phyloP scores from a whole-genome alignment of 1,139 yeast genomes.

The Diutina siamensis region DNA sequence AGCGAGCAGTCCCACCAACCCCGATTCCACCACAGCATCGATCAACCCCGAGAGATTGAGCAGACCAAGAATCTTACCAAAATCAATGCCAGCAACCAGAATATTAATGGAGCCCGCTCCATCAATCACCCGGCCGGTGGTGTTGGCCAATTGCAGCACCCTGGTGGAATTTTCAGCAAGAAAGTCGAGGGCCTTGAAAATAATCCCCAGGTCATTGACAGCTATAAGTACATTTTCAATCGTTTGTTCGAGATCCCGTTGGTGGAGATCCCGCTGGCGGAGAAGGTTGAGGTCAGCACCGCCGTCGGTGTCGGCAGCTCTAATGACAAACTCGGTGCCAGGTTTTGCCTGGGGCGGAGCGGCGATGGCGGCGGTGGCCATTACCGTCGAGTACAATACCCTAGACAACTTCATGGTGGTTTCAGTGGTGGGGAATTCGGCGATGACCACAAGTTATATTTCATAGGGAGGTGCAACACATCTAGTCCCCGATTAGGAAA shows the following conservation, averaged over 20 bases:
- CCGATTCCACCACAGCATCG: constrained; percentile 19
- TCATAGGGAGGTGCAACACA: background rate
- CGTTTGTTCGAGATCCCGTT: constrained; percentile 13
- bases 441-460: background rate
- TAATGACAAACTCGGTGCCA: background rate
- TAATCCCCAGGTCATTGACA: constrained; percentile 27
- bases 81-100: constrained; percentile 9
- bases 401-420: background rate
- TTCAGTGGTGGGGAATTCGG: too few relatives aligned
- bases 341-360: background rate
- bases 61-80: constrained; percentile 8
- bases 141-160: constrained; percentile 20
- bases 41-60: constrained; percentile 19
- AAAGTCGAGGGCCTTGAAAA: constrained; percentile 25
- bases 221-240: constrained; percentile 16
- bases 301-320: background rate
- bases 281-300: background rate
- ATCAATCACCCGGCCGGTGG: constrained; percentile 14
- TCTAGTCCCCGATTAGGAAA: background rate
- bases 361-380: constrained; percentile 1
- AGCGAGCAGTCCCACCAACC: constrained; percentile 22
- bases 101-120: constrained; percentile 8
- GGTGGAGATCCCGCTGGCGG: constrained; percentile 6
- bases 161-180: constrained; percentile 22
- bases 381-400: background rate